A percentile compares a stretch with the other conserved stretches of the same genome.
These are phyloP conservation scores for Eucalyptus cloeziana DNA, from an alignment of 345 rosid genomes.

Conservation along the genomic window DNA sequence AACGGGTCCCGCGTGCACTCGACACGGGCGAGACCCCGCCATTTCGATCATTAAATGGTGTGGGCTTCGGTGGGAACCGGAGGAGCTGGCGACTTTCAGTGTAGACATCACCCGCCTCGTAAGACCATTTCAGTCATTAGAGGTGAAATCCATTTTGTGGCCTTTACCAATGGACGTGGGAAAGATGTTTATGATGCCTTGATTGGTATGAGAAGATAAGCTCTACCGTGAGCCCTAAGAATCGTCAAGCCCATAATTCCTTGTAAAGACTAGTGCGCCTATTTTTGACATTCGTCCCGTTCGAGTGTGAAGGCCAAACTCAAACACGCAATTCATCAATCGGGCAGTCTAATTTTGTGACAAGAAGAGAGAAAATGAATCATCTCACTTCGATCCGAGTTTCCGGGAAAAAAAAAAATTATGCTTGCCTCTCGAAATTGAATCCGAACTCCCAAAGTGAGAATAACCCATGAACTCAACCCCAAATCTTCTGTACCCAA, in stretches of 20 bases:
- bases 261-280: not conserved
- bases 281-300: not conserved
- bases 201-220: not conserved
- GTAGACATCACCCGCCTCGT: fast-evolving
- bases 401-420: fast-evolving
- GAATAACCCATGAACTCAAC: not conserved
- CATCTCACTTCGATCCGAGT: not conserved
- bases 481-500: not conserved
- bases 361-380: too few species aligned
- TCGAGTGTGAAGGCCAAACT: not conserved
- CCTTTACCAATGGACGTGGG: not conserved
- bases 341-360: not conserved
- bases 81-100: not conserved
- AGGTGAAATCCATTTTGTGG: not conserved
- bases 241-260: not conserved
- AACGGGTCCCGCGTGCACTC: not conserved
- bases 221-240: not conserved
- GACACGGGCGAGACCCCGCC: too few species aligned
- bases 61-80: not conserved
- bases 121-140: too few species aligned
- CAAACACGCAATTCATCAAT: not conserved
- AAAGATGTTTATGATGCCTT: not conserved
- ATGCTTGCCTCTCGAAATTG: not conserved
- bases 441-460: not conserved
- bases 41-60: not conserved